Percentiles rank a stretch among this genome's conserved stretches.
Evolutionary conservation across 768 basidiomycete species (phyloP).

Genomic region (Pulveroboletus sp.): DNA sequence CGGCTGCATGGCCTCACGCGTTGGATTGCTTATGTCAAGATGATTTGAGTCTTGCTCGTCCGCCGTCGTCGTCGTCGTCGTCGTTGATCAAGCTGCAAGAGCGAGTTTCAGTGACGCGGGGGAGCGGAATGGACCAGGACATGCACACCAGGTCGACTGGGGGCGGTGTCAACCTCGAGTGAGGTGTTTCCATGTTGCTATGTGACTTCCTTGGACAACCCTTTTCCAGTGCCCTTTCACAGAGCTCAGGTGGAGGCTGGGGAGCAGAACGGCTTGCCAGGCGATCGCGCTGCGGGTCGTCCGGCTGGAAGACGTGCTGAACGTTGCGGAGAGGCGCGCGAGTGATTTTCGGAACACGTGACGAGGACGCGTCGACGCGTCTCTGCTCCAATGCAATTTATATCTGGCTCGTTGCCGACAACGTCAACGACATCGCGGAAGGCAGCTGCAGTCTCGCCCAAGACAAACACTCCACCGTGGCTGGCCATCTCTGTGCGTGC

Average conservation of each 20-base stretch:
- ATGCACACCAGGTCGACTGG: not conserved
- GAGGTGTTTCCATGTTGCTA: not conserved
- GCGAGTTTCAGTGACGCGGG: not conserved
- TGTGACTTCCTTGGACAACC: not conserved
- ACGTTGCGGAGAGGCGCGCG: no score
- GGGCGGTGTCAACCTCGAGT: not conserved
- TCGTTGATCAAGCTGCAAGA: not conserved
- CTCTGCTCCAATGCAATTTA: conserved; percentile 3
- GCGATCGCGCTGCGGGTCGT: no score
- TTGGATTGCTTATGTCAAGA: conserved; percentile 4
- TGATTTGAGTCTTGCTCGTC: no score
- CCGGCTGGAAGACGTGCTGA: no score
- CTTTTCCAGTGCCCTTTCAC: not conserved
- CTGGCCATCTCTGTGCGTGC: not conserved
- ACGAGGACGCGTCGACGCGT: conserved; percentile 12
- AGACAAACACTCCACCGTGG: conserved; percentile 2
- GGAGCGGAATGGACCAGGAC: not conserved
- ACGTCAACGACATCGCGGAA: conserved; percentile 17
- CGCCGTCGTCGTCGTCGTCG: no score
- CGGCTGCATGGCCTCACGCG: no score
- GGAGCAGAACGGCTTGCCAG: no score
- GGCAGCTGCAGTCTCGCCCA: conserved; percentile 5
- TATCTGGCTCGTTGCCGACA: conserved; percentile 20
- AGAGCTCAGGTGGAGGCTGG: no score
- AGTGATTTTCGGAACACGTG: conserved; percentile 29